phyloP scores from a whole-genome alignment of 208 protist genomes.

The Zelonia costaricensis region DNA sequence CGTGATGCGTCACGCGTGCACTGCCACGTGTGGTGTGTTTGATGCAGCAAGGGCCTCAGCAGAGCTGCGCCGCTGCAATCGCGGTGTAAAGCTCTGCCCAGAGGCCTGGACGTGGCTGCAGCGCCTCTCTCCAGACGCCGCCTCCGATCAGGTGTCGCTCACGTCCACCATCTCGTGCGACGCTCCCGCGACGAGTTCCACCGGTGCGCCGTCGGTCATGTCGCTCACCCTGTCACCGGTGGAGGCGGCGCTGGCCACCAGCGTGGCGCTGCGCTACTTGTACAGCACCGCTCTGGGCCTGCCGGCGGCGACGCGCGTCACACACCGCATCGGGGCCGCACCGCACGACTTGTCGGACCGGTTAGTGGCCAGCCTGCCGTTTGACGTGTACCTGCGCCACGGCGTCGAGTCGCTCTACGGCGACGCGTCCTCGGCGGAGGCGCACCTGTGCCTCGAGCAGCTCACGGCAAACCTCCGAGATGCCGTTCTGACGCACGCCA shows the following conservation, averaged over 20 bases:
- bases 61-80: slow-evolving; percentile 59
- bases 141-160: slow-evolving; percentile 36
- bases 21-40: no score
- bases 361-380: slow-evolving; percentile 55
- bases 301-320: slow-evolving; percentile 1
- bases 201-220: slow-evolving; percentile 20
- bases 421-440: slow-evolving; percentile 21
- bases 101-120: slow-evolving; percentile 63
- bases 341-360: slow-evolving; percentile 35
- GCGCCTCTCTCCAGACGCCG: slow-evolving; percentile 44
- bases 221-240: slow-evolving; percentile 68
- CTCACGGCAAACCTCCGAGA: slow-evolving; percentile 72
- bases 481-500: slow-evolving; percentile 55
- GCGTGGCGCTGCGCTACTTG: slow-evolving; percentile 77
- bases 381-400: slow-evolving; percentile 37
- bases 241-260: slow-evolving; percentile 61
- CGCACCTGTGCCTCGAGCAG: slow-evolving; percentile 73
- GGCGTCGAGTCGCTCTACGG: slow-evolving; percentile 67
- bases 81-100: slow-evolving; percentile 51
- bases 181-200: not conserved
- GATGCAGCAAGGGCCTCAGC: slow-evolving; percentile 1
- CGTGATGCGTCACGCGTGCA: no score
- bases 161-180: slow-evolving; percentile 35
- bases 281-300: slow-evolving; percentile 34
- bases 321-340: slow-evolving; percentile 17